Evolutionary conservation across 805 yeast genomes (phyloP), one percentile per base, ranked within the genome.

Genomic region (Saturnispora zaruensis): DNA sequence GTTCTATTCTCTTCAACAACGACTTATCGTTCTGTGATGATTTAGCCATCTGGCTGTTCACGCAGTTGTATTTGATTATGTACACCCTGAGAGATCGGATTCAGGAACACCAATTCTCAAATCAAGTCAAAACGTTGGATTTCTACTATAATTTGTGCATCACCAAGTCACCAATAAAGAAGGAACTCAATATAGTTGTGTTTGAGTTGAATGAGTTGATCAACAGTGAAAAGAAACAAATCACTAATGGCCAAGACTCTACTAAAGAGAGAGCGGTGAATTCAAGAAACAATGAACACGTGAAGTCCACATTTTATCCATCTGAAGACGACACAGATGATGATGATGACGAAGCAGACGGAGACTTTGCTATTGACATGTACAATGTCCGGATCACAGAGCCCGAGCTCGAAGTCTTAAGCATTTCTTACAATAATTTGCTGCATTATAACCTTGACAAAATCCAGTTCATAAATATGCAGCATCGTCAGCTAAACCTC

Each of bases 281-380:
- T 38, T 16, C 28, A 2, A 38, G 26, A 23, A 23, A 38, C 24
- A 38, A 25, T 21, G 28, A 21, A 23, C 42, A 23, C 21, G 28
- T 38, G 13, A 38, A 38, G 24, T 38, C 42, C 23, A 38, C 42
- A 38, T 23, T 38, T 13, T 38, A 46, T 30, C 33, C 33, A 40
- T 60, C 59, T 8, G 59, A 63, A 45, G 50, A 50, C 5, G 57
- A 53, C 6, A 51, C 37, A 36, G 55, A 51, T 37, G 53, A 57
- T 37, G 56, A 49, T 28, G 38, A 40, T 13, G 66, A 57, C 11
- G 59, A 55, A 3, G 38, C 37, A 13, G 66, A 57, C 14, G 59
- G 55, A 3, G 61, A 49, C 16, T 59, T 54, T 9, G 61, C 62
- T 21, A 40, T 18, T 7, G 33, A 42, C 30, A 45, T 47, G 42